Evolutionary conservation across 148 eudicot species (phyloP).

Genomic region (Camellia sinensis): DNA sequence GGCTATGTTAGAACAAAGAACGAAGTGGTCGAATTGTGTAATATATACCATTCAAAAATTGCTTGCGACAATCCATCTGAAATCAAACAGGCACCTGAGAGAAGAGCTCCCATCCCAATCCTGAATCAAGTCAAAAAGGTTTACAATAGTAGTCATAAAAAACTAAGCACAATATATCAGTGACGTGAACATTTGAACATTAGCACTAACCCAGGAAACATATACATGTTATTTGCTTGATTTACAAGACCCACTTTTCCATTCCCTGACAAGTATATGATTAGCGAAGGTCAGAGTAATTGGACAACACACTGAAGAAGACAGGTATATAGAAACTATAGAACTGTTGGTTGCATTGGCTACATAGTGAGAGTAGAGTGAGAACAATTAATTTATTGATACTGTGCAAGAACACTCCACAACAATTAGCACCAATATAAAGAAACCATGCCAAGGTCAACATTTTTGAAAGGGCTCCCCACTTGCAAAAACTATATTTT

Average conservation of each 20-base stretch:
- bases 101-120: constrained; percentile 90
- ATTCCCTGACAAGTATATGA: constrained; percentile 50
- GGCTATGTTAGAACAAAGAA: no score
- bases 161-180: constrained; percentile 6
- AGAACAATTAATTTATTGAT: background rate
- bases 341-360: background rate
- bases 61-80: constrained; percentile 93
- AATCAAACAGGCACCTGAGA: constrained; percentile 84
- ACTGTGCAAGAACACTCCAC: background rate
- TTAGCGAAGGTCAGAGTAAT: background rate
- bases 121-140: constrained; percentile 42
- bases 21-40: constrained; percentile 8
- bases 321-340: background rate
- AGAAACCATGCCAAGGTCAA: constrained; percentile 66
- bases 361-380: background rate
- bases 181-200: constrained; percentile 7
- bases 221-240: constrained; percentile 99
- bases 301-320: background rate
- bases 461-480: constrained; percentile 97
- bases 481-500: constrained; percentile 87
- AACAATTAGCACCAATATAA: background rate
- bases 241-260: constrained; percentile 92
- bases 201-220: constrained; percentile 86
- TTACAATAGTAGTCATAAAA: background rate
- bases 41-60: constrained; percentile 78